Evolutionary conservation across 2,329 filamentous ascomycete species (phyloP).

Genomic region (Fusarium albidum): DNA sequence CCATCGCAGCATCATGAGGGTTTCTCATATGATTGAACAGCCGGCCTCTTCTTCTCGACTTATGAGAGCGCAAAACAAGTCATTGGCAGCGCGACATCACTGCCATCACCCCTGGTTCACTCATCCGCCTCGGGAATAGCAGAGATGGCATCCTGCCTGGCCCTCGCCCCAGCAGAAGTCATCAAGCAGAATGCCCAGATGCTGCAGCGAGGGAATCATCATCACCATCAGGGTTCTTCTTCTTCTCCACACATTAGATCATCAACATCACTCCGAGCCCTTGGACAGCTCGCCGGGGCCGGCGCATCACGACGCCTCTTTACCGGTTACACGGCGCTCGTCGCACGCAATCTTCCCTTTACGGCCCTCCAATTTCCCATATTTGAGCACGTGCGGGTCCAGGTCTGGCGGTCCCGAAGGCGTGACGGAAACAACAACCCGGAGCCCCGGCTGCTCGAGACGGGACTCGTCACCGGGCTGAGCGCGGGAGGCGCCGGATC

Average conservation of each 20-base stretch:
- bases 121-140: conserved; percentile 76
- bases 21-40: conserved; percentile 49
- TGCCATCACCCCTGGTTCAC: conserved; percentile 77
- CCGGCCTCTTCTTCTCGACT: conserved; percentile 88
- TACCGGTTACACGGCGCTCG: conserved; percentile 80
- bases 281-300: conserved; percentile 61
- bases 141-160: conserved; percentile 85
- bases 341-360: conserved; percentile 84
- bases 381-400: conserved; percentile 74
- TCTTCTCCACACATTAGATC: conserved; percentile 8
- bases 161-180: conserved; percentile 88
- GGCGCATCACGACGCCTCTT: conserved; percentile 66
- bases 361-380: conserved; percentile 90
- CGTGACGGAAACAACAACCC: conserved; percentile 28
- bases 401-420: conserved; percentile 54
- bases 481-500: conserved; percentile 79
- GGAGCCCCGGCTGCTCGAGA: conserved; percentile 62
- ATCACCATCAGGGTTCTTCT: conserved; percentile 18
- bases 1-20: not conserved
- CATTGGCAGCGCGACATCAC: conserved; percentile 59
- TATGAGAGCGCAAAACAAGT: conserved; percentile 80
- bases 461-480: conserved; percentile 73
- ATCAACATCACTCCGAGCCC: conserved; percentile 57
- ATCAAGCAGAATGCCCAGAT: conserved; percentile 96
- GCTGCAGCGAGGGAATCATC: conserved; percentile 56